Percentiles rank a stretch among this genome's conserved stretches.
phyloP scores from a whole-genome alignment of 306 rosid species.

The Sechiopsis laciniata region DNA sequence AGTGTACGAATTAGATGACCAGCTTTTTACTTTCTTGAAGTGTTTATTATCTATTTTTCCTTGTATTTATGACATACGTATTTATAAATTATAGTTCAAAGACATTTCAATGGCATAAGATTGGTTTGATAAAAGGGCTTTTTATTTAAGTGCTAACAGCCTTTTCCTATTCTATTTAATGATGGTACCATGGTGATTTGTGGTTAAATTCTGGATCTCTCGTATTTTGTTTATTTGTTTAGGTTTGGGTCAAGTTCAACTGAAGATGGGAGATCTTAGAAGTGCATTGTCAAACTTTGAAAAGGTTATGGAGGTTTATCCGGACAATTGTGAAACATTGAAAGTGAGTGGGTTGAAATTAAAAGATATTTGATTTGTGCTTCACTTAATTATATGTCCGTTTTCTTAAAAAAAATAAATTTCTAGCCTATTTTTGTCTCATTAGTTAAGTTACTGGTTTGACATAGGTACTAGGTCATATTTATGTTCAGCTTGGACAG shows the following conservation, averaged over 20 bases:
- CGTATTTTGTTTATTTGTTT: constrained; percentile 27
- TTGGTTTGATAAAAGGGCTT: not conserved
- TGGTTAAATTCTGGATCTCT: constrained; percentile 16
- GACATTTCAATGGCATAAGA: constrained; percentile 5
- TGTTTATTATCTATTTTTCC: not conserved
- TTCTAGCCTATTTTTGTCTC: constrained; percentile 14
- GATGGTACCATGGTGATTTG: not conserved
- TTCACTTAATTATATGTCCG: constrained; percentile 17
- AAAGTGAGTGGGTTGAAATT: constrained; percentile 54
- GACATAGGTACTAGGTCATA: constrained; percentile 80
- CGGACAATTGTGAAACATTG: constrained; percentile 86
- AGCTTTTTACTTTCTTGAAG: not conserved
- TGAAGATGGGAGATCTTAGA: constrained; percentile 87
- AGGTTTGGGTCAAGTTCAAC: constrained; percentile 97
- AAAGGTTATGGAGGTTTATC: constrained; percentile 83
- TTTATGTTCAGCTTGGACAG: constrained; percentile 91
- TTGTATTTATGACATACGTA: not conserved
- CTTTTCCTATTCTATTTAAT: not conserved
- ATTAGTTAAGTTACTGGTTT: constrained; percentile 26
- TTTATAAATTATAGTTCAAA: not conserved
- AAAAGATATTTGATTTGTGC: constrained; percentile 9
- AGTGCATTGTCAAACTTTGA: constrained; percentile 89
- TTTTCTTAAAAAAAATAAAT: not conserved
- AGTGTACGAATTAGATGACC: constrained; percentile 4
- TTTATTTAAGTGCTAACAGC: constrained; percentile 4